These are phyloP conservation scores for Puccinia coronata DNA, from an alignment of 1,284 basidiomycete genomes.

Conservation along the genomic window DNA sequence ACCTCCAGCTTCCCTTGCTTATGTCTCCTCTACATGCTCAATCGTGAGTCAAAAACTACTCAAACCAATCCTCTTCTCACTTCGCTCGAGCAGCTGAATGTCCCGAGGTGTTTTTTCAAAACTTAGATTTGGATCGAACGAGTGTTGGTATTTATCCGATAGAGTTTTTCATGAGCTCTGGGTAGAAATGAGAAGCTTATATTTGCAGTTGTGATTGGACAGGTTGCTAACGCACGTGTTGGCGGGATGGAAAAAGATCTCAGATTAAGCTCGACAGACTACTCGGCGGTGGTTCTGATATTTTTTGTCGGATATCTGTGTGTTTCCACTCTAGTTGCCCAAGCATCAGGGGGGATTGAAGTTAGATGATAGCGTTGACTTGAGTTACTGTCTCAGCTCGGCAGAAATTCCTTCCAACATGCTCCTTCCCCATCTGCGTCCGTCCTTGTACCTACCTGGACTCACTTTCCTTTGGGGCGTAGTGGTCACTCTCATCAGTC, in stretches of 20 bases:
- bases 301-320: slow-evolving; percentile 48
- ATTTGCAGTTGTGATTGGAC: not conserved
- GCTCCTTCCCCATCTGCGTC: slow-evolving; percentile 34
- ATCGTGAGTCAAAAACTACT: not conserved
- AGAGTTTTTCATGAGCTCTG: not conserved
- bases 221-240: slow-evolving; percentile 45
- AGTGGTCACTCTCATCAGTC: slow-evolving; percentile 22
- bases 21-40: slow-evolving; percentile 36
- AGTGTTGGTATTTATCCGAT: slow-evolving; percentile 22
- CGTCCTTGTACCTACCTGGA: slow-evolving; percentile 35
- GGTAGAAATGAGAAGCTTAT: not conserved
- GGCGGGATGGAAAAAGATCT: slow-evolving; percentile 46
- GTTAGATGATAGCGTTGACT: not conserved
- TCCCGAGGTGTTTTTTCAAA: not conserved
- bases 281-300: slow-evolving; percentile 31
- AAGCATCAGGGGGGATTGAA: not conserved
- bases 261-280: slow-evolving; percentile 19
- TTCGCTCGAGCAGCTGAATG: not conserved
- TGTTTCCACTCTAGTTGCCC: not conserved
- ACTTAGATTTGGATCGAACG: slow-evolving; percentile 30
- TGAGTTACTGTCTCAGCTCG: not conserved
- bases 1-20: slow-evolving; percentile 41
- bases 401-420: slow-evolving; percentile 47
- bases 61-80: not conserved
- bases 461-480: slow-evolving; percentile 38